Conservation (phyloP, 2,329 filamentous ascomycete genomes). For the Apiospora pterosperma region DNA sequence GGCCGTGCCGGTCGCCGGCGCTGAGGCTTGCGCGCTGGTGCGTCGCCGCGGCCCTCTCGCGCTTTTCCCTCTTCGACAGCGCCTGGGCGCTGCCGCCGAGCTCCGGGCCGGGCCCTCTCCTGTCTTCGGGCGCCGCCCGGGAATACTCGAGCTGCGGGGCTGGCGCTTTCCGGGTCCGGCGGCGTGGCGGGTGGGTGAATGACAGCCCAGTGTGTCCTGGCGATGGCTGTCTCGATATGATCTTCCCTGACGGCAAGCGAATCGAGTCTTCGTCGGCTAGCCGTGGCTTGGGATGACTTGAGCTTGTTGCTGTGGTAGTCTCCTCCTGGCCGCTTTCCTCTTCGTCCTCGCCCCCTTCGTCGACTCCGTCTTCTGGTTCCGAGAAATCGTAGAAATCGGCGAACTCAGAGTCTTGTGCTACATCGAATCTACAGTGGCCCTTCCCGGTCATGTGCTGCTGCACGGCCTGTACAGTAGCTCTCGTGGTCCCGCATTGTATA, state of each 20-base stretch:
- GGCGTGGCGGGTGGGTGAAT: neutral
- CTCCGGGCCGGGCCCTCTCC: neutral
- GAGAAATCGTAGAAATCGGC: constrained; percentile 24
- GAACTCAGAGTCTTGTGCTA: constrained; percentile 20
- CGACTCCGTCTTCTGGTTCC: constrained; percentile 10
- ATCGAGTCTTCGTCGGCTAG: constrained; percentile 18
- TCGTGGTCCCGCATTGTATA: constrained; percentile 43
- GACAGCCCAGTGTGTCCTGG: neutral
- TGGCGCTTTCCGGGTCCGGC: neutral
- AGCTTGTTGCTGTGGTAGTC: constrained; percentile 1
- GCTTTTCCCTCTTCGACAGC: constrained; percentile 14
- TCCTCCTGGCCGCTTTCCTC: constrained; percentile 9
- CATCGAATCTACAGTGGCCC: constrained; percentile 22
- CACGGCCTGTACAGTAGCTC: constrained; percentile 38
- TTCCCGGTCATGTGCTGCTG: constrained; percentile 38
- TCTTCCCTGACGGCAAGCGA: constrained; percentile 22
- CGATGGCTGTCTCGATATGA: constrained; percentile 14
- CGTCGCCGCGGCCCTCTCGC: constrained; percentile 14
- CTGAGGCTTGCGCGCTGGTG: constrained; percentile 19
- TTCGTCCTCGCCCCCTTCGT: constrained; percentile 5
- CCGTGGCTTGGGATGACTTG: constrained; percentile 10
- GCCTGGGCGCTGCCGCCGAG: neutral
- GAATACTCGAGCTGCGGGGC: constrained; percentile 8
- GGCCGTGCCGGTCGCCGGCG: constrained; percentile 16
- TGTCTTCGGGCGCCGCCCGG: constrained; percentile 9